Base-by-base conservation (phyloP, 495 filamentous ascomycete species). In the Penicillium silybi region DNA sequence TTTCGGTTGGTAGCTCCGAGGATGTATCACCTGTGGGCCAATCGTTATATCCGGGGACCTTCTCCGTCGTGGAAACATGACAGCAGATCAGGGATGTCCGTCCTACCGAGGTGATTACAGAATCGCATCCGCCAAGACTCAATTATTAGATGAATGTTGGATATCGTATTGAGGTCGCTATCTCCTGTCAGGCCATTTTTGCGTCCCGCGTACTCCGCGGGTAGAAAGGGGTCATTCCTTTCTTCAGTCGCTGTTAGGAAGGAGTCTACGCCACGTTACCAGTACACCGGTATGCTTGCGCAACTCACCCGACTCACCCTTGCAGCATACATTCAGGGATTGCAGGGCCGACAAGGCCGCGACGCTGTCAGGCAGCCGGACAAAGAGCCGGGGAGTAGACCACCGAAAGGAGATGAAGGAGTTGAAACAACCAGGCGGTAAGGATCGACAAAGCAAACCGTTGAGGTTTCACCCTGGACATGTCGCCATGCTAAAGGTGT, bases 261-360 rank as follows among this genome's bases (percentile, higher is more conserved):
- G 29, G 29, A 32, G 29, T 32, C 29, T 13, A 13, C 29, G 29
- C 29, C 29, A 29, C 9, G 26, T 29, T 29, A 7, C 26, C 26
- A 32, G 29, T 10, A 39, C 37, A 19, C 37, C 37, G 16, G n/a
- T 6, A 17, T n/a, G 18, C 37, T 19, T 19, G n/a, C 16, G 35
- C 13, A n/a, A n/a, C n/a, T n/a, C n/a, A n/a, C n/a, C n/a, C n/a
- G n/a, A 39, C 7, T 39, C 37, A 39, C 37, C 37, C 37, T 39
- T 39, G 51, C 50, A 53, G 35, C 27, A 32, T 43, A 38, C 43
- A 53, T 41, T 17, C 25, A 45, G 35, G 25, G 13, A 41, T 20
- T 7, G 18, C 42, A 46, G n/a, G 27, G 40, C 17, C 35, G 16
- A 27, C 16, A 15, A 32, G 11, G 26, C 26, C 29, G 29, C 37